Percentiles rank a stretch among this genome's conserved stretches.
These are phyloP conservation scores for Leccinum variicolor DNA, from an alignment of 768 basidiomycete species.

Conservation along the genomic window DNA sequence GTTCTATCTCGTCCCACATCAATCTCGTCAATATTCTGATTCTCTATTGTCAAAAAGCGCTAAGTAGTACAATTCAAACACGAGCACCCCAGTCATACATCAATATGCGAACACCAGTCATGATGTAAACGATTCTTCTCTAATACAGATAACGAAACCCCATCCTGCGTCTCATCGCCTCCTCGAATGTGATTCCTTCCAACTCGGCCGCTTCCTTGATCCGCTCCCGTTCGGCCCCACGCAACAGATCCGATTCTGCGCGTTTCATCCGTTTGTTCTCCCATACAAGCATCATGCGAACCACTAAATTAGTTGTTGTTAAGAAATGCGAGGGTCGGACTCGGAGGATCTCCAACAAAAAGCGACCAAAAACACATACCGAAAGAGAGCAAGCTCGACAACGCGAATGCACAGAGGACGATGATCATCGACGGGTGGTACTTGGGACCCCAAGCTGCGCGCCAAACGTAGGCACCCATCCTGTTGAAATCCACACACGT, in stretches of 20 bases:
- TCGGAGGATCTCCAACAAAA: background rate
- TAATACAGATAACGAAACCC: constrained; percentile 59
- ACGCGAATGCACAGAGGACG: constrained; percentile 31
- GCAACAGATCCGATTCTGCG: constrained; percentile 42
- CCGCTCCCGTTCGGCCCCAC: constrained; percentile 44
- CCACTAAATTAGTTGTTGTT: constrained; percentile 28
- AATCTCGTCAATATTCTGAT: too few relatives aligned
- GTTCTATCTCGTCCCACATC: background rate
- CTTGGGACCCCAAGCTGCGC: constrained; percentile 52
- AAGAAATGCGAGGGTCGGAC: background rate
- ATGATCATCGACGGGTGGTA: constrained; percentile 65
- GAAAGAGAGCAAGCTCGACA: constrained; percentile 32
- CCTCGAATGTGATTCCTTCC: constrained; percentile 57
- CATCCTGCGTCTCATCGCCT: constrained; percentile 53
- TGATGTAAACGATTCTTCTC: background rate
- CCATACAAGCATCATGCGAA: constrained; percentile 43
- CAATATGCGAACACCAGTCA: background rate
- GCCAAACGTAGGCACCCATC: constrained; percentile 62
- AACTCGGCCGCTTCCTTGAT: constrained; percentile 56
- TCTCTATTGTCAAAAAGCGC: too few relatives aligned
- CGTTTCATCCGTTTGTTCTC: constrained; percentile 51
- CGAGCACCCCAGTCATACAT: background rate
- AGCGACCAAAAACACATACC: constrained; percentile 17
- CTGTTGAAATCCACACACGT: constrained; percentile 26
- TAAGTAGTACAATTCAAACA: too few relatives aligned